Base-by-base conservation (phyloP, 345 rosid species). In the Rhodamnia rubescens region DNA sequence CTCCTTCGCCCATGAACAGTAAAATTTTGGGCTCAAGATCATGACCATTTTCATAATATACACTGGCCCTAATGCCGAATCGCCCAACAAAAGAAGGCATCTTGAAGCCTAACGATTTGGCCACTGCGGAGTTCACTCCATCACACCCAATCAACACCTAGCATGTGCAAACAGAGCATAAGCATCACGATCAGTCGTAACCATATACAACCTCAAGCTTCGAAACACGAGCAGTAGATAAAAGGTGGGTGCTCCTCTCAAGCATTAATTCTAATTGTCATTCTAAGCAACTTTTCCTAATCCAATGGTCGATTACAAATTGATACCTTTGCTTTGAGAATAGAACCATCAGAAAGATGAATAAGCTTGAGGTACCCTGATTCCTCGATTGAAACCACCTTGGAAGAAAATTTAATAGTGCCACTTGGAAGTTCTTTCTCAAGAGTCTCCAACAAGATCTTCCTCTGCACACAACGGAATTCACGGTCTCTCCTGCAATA, bases 141-240 rank as follows among this genome's bases (percentile, higher is more conserved):
- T 93, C 97, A 80, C 96, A 92, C 84, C 98, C 97, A 59, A 95
- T 87, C 90, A 93, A 88, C 84, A 92, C 91, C 96, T 93, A 75
- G 54, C 87, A 88, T 86, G 22, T 4, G 18, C 78, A 32, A 32
- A 32, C 44, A 32, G 75, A 64, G 83, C 4, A 49, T 29, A n/a
- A 51, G 20, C 53, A 51, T 51, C 15, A 26, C 26, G 21, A 83
- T 49, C 10, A 69, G 21, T 69, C 11, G 47, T 7, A 81, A 80
- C 42, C 27, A 11, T 10, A 51, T 26, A 53, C 21, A 29, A 12
- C 75, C 44, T 13, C 75, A 64, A 27, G 42, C n/a, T 27, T 64
- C 8, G 22, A 53, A 18, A 15, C 16, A 16, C 18, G 18, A n/a
- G 69, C 36, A n/a, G 69, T 12, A n/a, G 82, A 75, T 32, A 75